Evolutionary conservation across 1,139 yeast genomes (phyloP), one percentile per base, ranked within the genome.

Genomic region (Yamadazyma siamensis): DNA sequence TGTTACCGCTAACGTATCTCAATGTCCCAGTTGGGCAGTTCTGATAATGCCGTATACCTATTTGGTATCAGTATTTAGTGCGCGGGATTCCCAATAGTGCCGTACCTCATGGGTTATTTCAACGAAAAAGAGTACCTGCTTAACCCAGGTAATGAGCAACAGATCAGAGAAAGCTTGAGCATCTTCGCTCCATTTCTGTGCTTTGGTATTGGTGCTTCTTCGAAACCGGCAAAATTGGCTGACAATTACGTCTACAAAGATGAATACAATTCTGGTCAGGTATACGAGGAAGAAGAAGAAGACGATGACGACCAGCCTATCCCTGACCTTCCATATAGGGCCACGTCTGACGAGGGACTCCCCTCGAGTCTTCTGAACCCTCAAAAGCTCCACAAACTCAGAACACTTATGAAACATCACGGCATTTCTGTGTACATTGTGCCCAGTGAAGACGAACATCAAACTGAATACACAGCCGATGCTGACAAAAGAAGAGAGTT

Each of bases 371-470:
- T 33, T n/a, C 8, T 17, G 11, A 24, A 17, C 11, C 15, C 31
- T 12, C 23, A 56, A 12, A 63, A 52, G 38, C 56, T 74, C 24
- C 27, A 21, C 2, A 40, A 43, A 11, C 47, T 75, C 27, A 54
- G 80, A 24, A 34, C 46, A 19, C 49, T 59, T 32, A 75, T 75
- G 80, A 52, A 46, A 27, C 35, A 52, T 8, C 46, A 62, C 39
- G 56, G 62, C 1, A 57, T 75, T 14, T 71, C 71, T 3, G 77
- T 73, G 3, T 75, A 75, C 42, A 61, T 75, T 19, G 57, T 75
- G 6, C 80, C 81, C 3, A 68, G 76, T n/a, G 80, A 72, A 43
- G 81, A 75, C 46, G 78, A 74, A 38, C 81, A 75, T 45, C 77
- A 69, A 39, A 65, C 75, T 10, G 80, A 75, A 39, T 66, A 72